Evolutionary conservation across 2,329 filamentous ascomycete genomes (phyloP).

Genomic region (Hymenoscyphus infarciens): DNA sequence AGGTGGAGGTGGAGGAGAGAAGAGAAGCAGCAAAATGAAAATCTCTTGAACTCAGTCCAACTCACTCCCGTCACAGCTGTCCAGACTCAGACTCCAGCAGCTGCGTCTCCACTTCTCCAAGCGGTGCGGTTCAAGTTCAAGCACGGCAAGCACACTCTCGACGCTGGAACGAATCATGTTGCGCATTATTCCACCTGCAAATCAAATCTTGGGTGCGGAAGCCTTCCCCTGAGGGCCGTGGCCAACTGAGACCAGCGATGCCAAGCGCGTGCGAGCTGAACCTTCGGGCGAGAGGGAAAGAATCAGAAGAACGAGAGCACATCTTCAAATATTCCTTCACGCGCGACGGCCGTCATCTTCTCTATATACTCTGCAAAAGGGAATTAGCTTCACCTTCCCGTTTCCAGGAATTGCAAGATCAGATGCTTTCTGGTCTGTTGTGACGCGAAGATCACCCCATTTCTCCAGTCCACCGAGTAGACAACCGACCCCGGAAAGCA

Average conservation of each 20-base stretch:
- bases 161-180: conserved; percentile 20
- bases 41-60: conserved; percentile 3
- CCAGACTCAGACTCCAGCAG: no score
- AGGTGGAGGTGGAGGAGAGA: no score
- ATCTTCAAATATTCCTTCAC: not conserved
- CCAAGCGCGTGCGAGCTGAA: no score
- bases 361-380: conserved; percentile 7
- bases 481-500: not conserved
- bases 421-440: conserved; percentile 17
- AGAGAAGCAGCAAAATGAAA: not conserved
- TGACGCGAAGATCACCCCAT: conserved; percentile 25
- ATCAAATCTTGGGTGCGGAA: not conserved
- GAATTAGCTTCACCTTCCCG: not conserved
- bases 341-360: not conserved
- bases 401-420: conserved; percentile 12
- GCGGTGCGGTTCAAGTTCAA: no score
- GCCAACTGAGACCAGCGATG: not conserved
- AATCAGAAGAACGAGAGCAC: not conserved
- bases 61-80: conserved; percentile 19
- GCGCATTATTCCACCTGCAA: not conserved
- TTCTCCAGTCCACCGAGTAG: conserved; percentile 3
- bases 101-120: conserved; percentile 5
- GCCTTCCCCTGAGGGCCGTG: not conserved
- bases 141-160: conserved; percentile 14
- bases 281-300: not conserved